phyloP scores from a whole-genome alignment of 108 stramenopile species.

The Seminavis robusta region DNA sequence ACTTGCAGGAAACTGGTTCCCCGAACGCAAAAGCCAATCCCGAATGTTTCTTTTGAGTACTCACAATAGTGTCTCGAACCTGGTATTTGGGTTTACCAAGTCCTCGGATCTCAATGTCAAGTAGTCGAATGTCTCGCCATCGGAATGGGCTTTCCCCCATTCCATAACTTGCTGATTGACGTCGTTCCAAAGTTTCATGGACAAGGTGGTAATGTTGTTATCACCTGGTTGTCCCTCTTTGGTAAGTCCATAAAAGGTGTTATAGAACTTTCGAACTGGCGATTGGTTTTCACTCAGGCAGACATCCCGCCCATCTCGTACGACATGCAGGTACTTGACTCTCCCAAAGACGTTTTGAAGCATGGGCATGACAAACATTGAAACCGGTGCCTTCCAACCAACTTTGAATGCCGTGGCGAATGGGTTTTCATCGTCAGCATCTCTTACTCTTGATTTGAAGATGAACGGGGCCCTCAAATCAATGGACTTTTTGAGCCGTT shows the following conservation, averaged over 20 bases:
- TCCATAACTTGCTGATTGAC: slow-evolving; percentile 3
- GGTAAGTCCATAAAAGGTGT: background rate
- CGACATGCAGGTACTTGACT: slow-evolving; percentile 34
- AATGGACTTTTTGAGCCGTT: too few relatives aligned
- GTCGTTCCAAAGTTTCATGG: slow-evolving; percentile 9
- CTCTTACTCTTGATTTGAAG: too few relatives aligned
- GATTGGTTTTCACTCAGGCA: slow-evolving; percentile 51
- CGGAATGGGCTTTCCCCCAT: slow-evolving; percentile 19
- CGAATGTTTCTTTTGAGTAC: too few relatives aligned
- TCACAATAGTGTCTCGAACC: slow-evolving; percentile 14
- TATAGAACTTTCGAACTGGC: slow-evolving; percentile 47
- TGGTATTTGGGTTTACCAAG: slow-evolving; percentile 17
- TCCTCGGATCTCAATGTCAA: slow-evolving; percentile 33
- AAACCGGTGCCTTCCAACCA: slow-evolving; percentile 60
- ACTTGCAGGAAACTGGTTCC: too few relatives aligned
- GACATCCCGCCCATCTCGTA: slow-evolving; percentile 55
- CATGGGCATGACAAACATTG: slow-evolving; percentile 43
- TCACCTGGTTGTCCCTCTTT: background rate
- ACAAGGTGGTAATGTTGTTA: background rate
- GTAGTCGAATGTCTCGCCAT: slow-evolving; percentile 10
- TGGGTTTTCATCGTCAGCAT: too few relatives aligned
- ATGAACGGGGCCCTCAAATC: too few relatives aligned
- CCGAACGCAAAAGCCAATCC: too few relatives aligned
- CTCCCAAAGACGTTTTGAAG: slow-evolving; percentile 11
- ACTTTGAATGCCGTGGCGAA: too few relatives aligned